Conservation (phyloP, 352 stramenopile genomes). For the Phytophthora fragariaefolia region DNA sequence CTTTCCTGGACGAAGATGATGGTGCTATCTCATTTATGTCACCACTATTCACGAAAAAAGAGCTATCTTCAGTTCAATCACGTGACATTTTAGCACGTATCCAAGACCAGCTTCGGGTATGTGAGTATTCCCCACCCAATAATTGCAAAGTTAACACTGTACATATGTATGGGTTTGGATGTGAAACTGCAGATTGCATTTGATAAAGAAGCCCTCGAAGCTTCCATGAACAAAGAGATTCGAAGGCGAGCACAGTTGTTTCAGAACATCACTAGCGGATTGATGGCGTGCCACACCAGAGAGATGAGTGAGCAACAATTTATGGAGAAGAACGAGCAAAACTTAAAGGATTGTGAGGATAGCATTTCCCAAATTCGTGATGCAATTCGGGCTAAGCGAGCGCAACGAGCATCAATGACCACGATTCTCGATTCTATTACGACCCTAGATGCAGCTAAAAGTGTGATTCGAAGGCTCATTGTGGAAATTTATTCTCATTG, state of each 20-base stretch:
- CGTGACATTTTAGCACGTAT: slow-evolving; percentile 44
- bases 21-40: slow-evolving; percentile 44
- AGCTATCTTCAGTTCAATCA: slow-evolving; percentile 32
- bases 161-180: neutral
- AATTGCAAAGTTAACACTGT: too few relatives aligned
- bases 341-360: slow-evolving; percentile 63
- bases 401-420: slow-evolving; percentile 34
- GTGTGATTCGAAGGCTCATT: slow-evolving; percentile 56
- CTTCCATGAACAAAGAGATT: slow-evolving; percentile 55
- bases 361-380: slow-evolving; percentile 62
- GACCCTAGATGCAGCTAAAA: slow-evolving; percentile 52
- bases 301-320: slow-evolving; percentile 62
- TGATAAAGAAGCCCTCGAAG: slow-evolving; percentile 63
- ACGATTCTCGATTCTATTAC: slow-evolving; percentile 53
- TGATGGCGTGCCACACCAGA: slow-evolving; percentile 29
- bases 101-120: slow-evolving; percentile 50
- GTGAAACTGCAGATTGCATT: slow-evolving; percentile 44
- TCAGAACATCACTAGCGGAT: slow-evolving; percentile 51
- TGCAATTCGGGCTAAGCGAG: slow-evolving; percentile 36
- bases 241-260: slow-evolving; percentile 57
- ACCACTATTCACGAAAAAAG: slow-evolving; percentile 43
- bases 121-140: slow-evolving; percentile 11
- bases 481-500: slow-evolving; percentile 63
- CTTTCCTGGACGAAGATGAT: slow-evolving; percentile 44
- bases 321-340: slow-evolving; percentile 57